Conservation (phyloP, 306 rosid genomes). For the Quercus cerris region DNA sequence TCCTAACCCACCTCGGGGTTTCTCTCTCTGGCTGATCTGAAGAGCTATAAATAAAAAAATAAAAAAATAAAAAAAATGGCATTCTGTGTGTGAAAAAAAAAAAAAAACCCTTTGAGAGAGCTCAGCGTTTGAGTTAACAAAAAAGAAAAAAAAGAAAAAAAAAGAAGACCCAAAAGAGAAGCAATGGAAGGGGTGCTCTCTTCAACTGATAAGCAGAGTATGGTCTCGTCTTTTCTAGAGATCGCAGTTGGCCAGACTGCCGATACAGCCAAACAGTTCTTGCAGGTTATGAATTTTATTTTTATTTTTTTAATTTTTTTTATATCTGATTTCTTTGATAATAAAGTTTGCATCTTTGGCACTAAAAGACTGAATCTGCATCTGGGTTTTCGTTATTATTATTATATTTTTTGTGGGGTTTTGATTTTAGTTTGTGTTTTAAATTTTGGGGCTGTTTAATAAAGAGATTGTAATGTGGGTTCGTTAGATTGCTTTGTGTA, state of each 20-base stretch:
- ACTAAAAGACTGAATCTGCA: background rate
- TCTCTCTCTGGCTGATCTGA: no score
- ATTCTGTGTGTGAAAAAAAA: background rate
- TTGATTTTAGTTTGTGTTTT: background rate
- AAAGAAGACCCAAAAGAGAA: background rate
- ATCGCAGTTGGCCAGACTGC: conserved; percentile 52
- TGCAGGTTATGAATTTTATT: conserved; percentile 25
- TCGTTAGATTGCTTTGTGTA: background rate
- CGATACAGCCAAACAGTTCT: conserved; percentile 47
- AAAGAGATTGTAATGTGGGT: background rate
- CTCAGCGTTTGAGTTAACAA: background rate
- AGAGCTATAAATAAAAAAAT: no score
- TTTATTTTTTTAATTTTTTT: background rate
- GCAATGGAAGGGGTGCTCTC: conserved; percentile 37
- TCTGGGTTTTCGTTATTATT: background rate
- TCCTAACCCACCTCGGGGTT: no score
- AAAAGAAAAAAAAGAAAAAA: background rate
- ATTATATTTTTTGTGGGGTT: background rate
- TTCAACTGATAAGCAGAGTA: conserved; percentile 39
- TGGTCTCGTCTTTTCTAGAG: conserved; percentile 50
- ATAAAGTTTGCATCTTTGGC: background rate
- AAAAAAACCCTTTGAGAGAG: background rate
- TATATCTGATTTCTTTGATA: background rate
- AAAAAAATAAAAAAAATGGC: background rate
- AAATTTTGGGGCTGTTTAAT: background rate